Base-by-base conservation (phyloP, 148 eudicot genomes). In the Hydrangea macrophylla region DNA sequence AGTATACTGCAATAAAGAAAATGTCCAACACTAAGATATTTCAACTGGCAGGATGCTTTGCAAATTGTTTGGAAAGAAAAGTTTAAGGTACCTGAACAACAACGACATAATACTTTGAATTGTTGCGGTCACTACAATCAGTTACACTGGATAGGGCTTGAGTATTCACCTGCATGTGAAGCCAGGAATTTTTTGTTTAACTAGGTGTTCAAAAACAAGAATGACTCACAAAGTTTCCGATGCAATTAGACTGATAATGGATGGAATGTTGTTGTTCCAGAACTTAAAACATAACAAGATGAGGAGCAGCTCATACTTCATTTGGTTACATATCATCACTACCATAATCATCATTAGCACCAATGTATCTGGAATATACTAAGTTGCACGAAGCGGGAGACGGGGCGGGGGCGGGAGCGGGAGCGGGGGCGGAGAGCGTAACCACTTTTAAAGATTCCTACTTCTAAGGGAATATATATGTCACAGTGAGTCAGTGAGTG, bases 51-150 rank as follows among this genome's bases (percentile, higher is more conserved):
- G 7, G 51, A 10, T 61, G 26, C 55, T 32, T 65, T 36, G n/a
- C 56, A 60, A 26, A 62, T 12, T 25, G 44, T 2, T 31, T 42
- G 39, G 71, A 27, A 4, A 9, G 55, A 64, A 30, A 44, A 61
- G 48, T 15, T 55, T 12, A 17, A 73, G 33, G 70, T 71, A 89
- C 99, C 99, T 95, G 99, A 70, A 95, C 87, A 60, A 95, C 92
- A 72, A 89, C 97, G 62, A 95, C 76, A 75, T 95, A 95, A 72
- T 87, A 95, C 83, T 95, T 95, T 7, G 99, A 95, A 84, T 87
- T 79, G 78, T 81, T 83, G 42, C 77, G 85, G 67, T 91, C 80
- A 58, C 87, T 85, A 73, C 99, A 95, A 76, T 91, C 99, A 63
- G 80, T 80, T 48, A 95, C 71, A 65, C 79, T 75, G 13, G 96